Base-by-base conservation (phyloP, 176 grass and related monocot species). In the Guadua angustifolia region DNA sequence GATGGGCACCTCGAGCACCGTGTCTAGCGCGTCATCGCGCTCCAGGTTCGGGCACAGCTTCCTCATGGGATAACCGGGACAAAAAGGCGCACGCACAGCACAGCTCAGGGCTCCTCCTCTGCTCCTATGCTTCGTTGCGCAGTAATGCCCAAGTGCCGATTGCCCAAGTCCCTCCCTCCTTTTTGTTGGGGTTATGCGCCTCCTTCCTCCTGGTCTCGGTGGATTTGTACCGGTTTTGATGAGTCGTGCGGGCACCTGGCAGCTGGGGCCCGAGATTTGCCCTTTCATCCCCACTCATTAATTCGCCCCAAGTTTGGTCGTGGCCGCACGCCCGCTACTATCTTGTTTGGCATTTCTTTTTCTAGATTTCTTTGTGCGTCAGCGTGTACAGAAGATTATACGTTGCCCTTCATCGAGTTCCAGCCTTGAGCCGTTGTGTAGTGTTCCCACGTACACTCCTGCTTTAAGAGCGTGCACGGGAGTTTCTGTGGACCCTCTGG, bases 1-100 rank as follows among this genome's bases (percentile, higher is more conserved):
- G 40, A 99, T 91, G 9, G 96, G 96, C 80, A 99, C 96, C 83
- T 99, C 96, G 29, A 99, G 93, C 47, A 99, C 96, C 61, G 96
- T 99, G 82, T 99, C 96, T 64, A 99, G 86, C 63, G 89, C 96
- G 73, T 99, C 96, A 68, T 95, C 96, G 22, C 93, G 82, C 71
- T 95, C 96, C 69, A 99, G 89, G 86, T 99, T 99, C 3, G 93
- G 93, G 88, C 93, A 95, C 6, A 99, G 67, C 84, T 92, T 99
- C 90, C 91, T 95, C 96, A 99, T 99, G 53, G 55, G 57, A 79
- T 6, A 1, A 5, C 3, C 17, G 15, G 2, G 56, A 9, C 78
- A 4, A 0, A 38, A 4, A 10, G 36, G 52, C 36, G 45, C 70
- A 29, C 6, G 57, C 57, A 77, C 66, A 83, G 57, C 57, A 77